A percentile compares a stretch with the other conserved stretches of the same genome.
Conservation (phyloP, 2,329 filamentous ascomycete genomes). For the Clonostachys chloroleuca region DNA sequence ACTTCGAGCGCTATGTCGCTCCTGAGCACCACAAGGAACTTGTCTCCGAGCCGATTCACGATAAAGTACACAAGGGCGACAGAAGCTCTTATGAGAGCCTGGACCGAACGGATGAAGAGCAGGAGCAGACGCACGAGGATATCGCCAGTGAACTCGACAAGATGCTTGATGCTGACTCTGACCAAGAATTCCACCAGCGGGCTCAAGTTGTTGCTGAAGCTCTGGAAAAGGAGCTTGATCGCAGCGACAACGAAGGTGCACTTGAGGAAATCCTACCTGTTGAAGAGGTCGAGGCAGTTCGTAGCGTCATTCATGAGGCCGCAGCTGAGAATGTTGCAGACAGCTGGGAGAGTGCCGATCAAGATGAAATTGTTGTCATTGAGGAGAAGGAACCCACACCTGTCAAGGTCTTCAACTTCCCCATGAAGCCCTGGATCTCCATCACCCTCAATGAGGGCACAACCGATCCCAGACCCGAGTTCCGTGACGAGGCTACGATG, state of each 20-base stretch:
- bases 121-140: conserved; percentile 40
- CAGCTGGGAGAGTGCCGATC: conserved; percentile 86
- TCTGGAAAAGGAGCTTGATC: conserved; percentile 50
- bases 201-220: conserved; percentile 38
- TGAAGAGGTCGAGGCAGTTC: conserved; percentile 38
- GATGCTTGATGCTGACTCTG: conserved; percentile 44
- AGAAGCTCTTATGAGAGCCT: conserved; percentile 61
- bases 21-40: conserved; percentile 62
- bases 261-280: conserved; percentile 41
- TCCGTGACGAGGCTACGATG: conserved; percentile 79
- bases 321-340: conserved; percentile 57
- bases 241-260: conserved; percentile 44
- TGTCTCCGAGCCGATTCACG: conserved; percentile 65
- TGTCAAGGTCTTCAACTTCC: conserved; percentile 89
- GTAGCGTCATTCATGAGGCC: conserved; percentile 48
- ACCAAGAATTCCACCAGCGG: conserved; percentile 48
- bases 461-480: conserved; percentile 51
- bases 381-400: conserved; percentile 62
- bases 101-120: conserved; percentile 44
- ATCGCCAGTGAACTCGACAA: conserved; percentile 43
- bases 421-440: conserved; percentile 92
- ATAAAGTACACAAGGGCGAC: conserved; percentile 51
- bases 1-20: conserved; percentile 17
- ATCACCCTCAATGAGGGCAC: conserved; percentile 66
- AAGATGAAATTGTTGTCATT: conserved; percentile 59